A percentile compares a stretch with the other conserved stretches of the same genome.
These are phyloP conservation scores for Yarrowia sp. DNA, from an alignment of 805 yeast genomes.

Conservation along the genomic window DNA sequence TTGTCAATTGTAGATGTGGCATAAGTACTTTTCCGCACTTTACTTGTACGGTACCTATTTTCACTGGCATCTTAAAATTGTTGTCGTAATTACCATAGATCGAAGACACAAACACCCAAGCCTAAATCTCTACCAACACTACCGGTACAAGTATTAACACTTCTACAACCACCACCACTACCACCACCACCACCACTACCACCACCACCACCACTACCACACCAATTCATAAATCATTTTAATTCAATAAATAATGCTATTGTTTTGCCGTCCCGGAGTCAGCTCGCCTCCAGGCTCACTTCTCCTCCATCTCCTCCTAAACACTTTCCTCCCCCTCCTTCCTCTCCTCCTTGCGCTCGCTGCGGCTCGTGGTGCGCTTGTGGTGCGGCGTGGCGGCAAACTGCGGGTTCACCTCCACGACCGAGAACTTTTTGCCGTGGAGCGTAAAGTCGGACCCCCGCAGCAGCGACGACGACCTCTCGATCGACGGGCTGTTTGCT, in stretches of 20 bases:
- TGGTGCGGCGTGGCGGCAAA: slow-evolving; percentile 31
- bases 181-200: neutral
- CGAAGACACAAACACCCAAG: no score
- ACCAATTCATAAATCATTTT: neutral
- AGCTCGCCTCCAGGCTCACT: no score
- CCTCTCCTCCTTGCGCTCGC: neutral
- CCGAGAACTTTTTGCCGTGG: slow-evolving; percentile 37
- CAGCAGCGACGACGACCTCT: slow-evolving; percentile 33
- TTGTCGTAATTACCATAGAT: no score
- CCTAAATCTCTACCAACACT: no score
- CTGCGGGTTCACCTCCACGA: slow-evolving; percentile 39
- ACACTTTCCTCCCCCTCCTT: neutral
- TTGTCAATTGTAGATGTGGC: no score
- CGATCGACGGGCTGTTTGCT: slow-evolving; percentile 5
- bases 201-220: neutral
- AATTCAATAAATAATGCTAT: slow-evolving; percentile 18
- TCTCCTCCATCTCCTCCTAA: no score
- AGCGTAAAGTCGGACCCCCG: slow-evolving; percentile 36
- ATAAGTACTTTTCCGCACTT: no score
- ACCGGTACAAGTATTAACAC: no score
- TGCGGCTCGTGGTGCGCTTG: neutral
- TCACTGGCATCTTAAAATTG: no score
- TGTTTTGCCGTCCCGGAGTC: neutral
- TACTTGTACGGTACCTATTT: no score
- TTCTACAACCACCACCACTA: neutral